These are phyloP conservation scores for Candida gigantensis DNA, from an alignment of 1,139 yeast genomes.

Conservation along the genomic window DNA sequence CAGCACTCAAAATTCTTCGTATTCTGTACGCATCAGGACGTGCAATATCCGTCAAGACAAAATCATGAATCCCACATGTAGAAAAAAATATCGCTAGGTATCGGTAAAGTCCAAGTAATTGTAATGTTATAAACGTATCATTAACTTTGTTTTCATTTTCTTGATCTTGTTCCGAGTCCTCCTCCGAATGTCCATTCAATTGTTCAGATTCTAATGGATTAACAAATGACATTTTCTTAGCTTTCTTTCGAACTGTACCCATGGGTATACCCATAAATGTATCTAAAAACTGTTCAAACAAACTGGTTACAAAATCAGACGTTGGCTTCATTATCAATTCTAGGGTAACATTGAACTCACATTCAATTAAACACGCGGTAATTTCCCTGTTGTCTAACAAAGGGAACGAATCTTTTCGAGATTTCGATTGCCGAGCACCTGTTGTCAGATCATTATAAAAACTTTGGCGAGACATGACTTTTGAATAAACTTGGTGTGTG, in stretches of 20 bases:
- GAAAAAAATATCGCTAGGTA: conserved; percentile 63
- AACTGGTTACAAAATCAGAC: conserved; percentile 56
- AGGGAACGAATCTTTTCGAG: conserved; percentile 53
- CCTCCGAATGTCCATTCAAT: conserved; percentile 1
- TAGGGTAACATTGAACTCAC: conserved; percentile 64
- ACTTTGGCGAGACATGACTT: conserved; percentile 6
- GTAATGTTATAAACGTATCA: conserved; percentile 37
- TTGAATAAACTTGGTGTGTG: not conserved
- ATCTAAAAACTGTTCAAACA: conserved; percentile 73
- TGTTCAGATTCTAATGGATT: conserved; percentile 6
- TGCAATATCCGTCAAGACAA: conserved; percentile 64
- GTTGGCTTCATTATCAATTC: conserved; percentile 69
- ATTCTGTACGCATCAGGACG: conserved; percentile 69
- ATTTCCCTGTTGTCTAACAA: conserved; percentile 66
- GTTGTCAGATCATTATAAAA: not conserved
- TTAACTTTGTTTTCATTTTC: conserved; percentile 12
- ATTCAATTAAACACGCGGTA: conserved; percentile 59
- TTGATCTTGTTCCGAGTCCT: conserved; percentile 5
- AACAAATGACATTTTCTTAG: conserved; percentile 8
- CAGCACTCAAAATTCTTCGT: conserved; percentile 72
- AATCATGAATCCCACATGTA: conserved; percentile 78
- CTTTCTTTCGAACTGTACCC: conserved; percentile 34
- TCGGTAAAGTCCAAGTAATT: conserved; percentile 46
- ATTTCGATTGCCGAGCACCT: conserved; percentile 2
- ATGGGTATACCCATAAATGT: conserved; percentile 65